Evolutionary conservation across 306 rosid genomes (phyloP).

Genomic region (barrel medic (Medicago truncatula)): MtrunA17r5.0-ANR NC_053047.1:13070501-13071000

Average conservation of each 20-base stretch:
- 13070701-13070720: slow-evolving; percentile 44
- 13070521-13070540: not conserved
- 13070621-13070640: slow-evolving; percentile 40
- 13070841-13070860: too few relatives aligned
- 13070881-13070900: too few relatives aligned
- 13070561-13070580: not conserved
- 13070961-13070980: too few relatives aligned
- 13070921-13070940: too few relatives aligned
- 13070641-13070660: slow-evolving; percentile 56
- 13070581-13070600: not conserved
- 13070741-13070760: not conserved
- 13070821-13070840: not conserved
- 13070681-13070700: slow-evolving; percentile 3
- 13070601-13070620: slow-evolving; percentile 53
- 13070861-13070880: too few relatives aligned
- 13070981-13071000: too few relatives aligned
- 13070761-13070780: not conserved
- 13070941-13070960: too few relatives aligned
- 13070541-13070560: not conserved
- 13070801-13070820: too few relatives aligned
- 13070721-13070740: not conserved
- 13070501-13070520: too few relatives aligned
- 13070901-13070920: not conserved
- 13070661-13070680: slow-evolving; percentile 47
- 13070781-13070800: too few relatives aligned